Percentiles rank a stretch among this genome's conserved stretches.
Evolutionary conservation across 257 asterid genomes (phyloP).

Genomic region (Solanum arcanum): DNA sequence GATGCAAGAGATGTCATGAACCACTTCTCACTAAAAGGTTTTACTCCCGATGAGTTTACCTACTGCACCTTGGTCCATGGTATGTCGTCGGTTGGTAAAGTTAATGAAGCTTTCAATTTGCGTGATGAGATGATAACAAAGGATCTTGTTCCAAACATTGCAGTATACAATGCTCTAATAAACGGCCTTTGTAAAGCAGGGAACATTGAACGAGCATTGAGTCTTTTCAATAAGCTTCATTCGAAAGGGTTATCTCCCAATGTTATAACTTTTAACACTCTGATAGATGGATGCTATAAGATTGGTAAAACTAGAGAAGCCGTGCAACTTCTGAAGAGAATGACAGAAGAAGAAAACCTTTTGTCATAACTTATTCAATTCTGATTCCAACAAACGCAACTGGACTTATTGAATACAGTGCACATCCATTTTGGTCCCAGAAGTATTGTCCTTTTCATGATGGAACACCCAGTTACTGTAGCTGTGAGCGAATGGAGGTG

Average conservation of each 20-base stretch:
- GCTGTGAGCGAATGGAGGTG: slow-evolving; percentile 98
- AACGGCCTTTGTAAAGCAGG: slow-evolving; percentile 80
- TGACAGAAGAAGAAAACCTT: slow-evolving; percentile 57
- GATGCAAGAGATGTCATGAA: slow-evolving; percentile 52
- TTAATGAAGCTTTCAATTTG: slow-evolving; percentile 68
- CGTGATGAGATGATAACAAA: slow-evolving; percentile 74
- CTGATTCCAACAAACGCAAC: slow-evolving; percentile 88
- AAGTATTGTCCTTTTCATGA: slow-evolving; percentile 95
- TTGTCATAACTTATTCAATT: slow-evolving; percentile 31
- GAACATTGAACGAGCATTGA: slow-evolving; percentile 59
- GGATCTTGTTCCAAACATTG: slow-evolving; percentile 68
- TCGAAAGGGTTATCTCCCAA: slow-evolving; percentile 56
- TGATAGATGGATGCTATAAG: slow-evolving; percentile 62
- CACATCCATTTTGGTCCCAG: slow-evolving; percentile 98
- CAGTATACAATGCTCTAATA: slow-evolving; percentile 70
- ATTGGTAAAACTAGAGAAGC: slow-evolving; percentile 47
- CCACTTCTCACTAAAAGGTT: slow-evolving; percentile 44
- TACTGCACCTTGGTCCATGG: slow-evolving; percentile 70
- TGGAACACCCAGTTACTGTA: slow-evolving; percentile 89
- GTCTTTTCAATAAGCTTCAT: slow-evolving; percentile 63
- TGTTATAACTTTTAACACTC: slow-evolving; percentile 57
- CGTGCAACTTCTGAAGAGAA: slow-evolving; percentile 46
- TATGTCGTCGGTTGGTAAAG: slow-evolving; percentile 46
- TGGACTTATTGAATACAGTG: slow-evolving; percentile 83
- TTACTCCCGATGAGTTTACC: slow-evolving; percentile 76